These are phyloP conservation scores for Solanum phureja DNA, from an alignment of 257 asterid species.

Conservation along the genomic window DNA sequence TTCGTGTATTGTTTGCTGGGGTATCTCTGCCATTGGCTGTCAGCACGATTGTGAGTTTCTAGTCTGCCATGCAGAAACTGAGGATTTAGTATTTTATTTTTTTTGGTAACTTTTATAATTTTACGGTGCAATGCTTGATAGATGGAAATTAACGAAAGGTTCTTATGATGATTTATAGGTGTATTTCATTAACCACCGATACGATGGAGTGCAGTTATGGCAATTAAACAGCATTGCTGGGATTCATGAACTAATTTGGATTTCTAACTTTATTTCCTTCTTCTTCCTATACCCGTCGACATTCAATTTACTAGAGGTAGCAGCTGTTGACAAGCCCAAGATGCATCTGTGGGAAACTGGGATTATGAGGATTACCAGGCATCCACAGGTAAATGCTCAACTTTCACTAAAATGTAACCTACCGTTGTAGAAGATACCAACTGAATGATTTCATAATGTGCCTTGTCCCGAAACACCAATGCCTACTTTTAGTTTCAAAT, in stretches of 20 bases:
- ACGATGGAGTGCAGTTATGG: conserved; percentile 95
- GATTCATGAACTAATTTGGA: conserved; percentile 66
- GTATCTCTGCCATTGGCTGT: conserved; percentile 89
- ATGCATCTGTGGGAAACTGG: conserved; percentile 99
- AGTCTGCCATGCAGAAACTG: background rate
- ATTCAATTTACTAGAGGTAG: conserved; percentile 88
- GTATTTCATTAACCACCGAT: conserved; percentile 92
- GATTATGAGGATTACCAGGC: conserved; percentile 93
- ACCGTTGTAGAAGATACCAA: background rate
- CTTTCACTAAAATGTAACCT: background rate
- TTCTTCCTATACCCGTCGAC: conserved; percentile 89
- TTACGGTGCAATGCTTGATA: background rate
- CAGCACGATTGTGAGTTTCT: conserved; percentile 78
- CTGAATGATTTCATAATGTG: background rate
- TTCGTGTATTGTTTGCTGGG: conserved; percentile 93
- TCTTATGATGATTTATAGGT: conserved; percentile 37
- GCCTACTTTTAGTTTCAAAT: background rate
- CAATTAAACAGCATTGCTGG: conserved; percentile 75
- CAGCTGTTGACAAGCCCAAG: conserved; percentile 96
- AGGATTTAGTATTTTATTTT: background rate
- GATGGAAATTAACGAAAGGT: background rate
- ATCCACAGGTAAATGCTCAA: conserved; percentile 71
- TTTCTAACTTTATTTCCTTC: conserved; percentile 69
- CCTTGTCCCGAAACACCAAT: background rate
- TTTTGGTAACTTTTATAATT: background rate